A percentile compares a stretch with the other conserved stretches of the same genome.
phyloP scores from a whole-genome alignment of 2,329 filamentous ascomycete species.

The Onygenales sp. region DNA sequence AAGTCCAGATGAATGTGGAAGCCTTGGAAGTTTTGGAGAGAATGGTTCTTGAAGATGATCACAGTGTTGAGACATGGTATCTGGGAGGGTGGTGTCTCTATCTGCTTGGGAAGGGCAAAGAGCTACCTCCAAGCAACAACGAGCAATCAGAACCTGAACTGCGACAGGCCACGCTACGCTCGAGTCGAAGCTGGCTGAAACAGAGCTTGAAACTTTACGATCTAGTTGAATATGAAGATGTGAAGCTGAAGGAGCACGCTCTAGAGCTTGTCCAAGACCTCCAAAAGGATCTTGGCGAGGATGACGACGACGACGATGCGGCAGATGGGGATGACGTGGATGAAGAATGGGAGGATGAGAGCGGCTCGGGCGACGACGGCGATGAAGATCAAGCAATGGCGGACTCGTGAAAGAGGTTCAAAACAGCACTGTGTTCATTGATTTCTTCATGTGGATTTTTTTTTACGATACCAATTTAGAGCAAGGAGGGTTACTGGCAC shows the following conservation, averaged over 20 bases:
- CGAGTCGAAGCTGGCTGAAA: slow-evolving; percentile 72
- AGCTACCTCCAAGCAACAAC: slow-evolving; percentile 17
- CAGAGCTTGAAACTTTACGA: slow-evolving; percentile 73
- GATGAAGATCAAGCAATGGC: slow-evolving; percentile 46
- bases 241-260: slow-evolving; percentile 35
- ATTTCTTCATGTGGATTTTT: slow-evolving; percentile 8
- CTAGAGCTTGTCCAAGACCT: slow-evolving; percentile 42
- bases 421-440: slow-evolving; percentile 12
- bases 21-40: slow-evolving; percentile 78
- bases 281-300: slow-evolving; percentile 53
- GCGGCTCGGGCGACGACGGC: slow-evolving; percentile 38
- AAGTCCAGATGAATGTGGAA: slow-evolving; percentile 75
- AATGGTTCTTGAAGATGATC: slow-evolving; percentile 78
- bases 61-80: slow-evolving; percentile 95
- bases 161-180: slow-evolving; percentile 56
- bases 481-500: neutral
- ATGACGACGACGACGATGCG: slow-evolving; percentile 46
- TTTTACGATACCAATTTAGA: slow-evolving; percentile 23
- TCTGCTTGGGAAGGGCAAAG: slow-evolving; percentile 45
- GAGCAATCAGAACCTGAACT: slow-evolving; percentile 32
- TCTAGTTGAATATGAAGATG: slow-evolving; percentile 62
- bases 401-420: slow-evolving; percentile 30
- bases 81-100: slow-evolving; percentile 89
- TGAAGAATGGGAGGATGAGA: slow-evolving; percentile 43
- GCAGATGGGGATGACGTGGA: slow-evolving; percentile 44